A percentile compares a stretch with the other conserved stretches of the same genome.
phyloP scores from a whole-genome alignment of 148 eudicot genomes.

The Heliosperma pusillum region DNA sequence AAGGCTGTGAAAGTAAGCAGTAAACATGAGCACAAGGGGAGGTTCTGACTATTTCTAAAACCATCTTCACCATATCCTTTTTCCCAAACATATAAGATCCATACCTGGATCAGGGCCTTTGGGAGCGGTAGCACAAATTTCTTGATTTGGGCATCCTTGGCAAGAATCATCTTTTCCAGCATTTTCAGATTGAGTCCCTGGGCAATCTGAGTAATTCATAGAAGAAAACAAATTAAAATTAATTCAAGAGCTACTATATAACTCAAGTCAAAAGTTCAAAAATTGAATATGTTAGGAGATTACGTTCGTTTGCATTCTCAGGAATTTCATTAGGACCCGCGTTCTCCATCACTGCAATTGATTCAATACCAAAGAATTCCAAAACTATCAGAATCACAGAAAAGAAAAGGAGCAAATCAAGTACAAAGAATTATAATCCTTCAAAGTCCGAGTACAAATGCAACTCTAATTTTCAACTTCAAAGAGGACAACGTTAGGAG shows the following conservation, averaged over 20 bases:
- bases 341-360: slow-evolving; percentile 43
- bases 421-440: too few species aligned
- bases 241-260: background rate
- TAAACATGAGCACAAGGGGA: background rate
- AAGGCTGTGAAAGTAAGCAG: background rate
- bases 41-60: background rate
- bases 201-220: slow-evolving; percentile 55
- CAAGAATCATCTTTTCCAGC: slow-evolving; percentile 88
- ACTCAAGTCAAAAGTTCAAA: background rate
- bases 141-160: slow-evolving; percentile 88
- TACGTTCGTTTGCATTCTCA: slow-evolving; percentile 79
- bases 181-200: slow-evolving; percentile 72
- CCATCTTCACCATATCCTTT: too few species aligned
- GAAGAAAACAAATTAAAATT: background rate
- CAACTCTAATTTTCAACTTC: too few species aligned
- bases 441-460: too few species aligned
- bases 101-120: slow-evolving; percentile 96
- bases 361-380: background rate
- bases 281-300: background rate
- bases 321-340: slow-evolving; percentile 49
- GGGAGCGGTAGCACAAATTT: slow-evolving; percentile 87
- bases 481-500: too few species aligned
- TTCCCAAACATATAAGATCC: background rate
- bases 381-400: background rate
- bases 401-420: background rate